phyloP scores from a whole-genome alignment of 257 asterid species.

The Nicotiana otophora region DNA sequence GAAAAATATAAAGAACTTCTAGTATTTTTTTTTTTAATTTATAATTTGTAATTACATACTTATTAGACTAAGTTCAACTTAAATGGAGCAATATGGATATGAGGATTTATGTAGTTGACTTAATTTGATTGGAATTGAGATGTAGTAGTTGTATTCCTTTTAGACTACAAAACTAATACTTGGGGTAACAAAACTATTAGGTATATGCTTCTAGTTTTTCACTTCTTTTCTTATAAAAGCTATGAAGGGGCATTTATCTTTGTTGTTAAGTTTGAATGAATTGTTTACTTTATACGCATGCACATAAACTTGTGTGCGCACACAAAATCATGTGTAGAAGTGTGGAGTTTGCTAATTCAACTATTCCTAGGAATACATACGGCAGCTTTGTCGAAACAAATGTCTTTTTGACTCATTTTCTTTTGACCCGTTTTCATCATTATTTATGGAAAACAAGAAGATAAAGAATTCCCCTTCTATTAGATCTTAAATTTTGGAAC shows the following conservation, averaged over 20 bases:
- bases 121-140: not conserved
- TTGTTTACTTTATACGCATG: conserved; percentile 10
- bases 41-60: not conserved
- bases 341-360: not conserved
- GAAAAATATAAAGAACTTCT: not conserved
- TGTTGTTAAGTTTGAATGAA: not conserved
- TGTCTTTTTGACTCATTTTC: conserved; percentile 2
- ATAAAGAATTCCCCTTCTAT: not conserved
- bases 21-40: not conserved
- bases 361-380: not conserved
- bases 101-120: not conserved
- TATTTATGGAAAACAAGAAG: not conserved
- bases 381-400: conserved; percentile 2
- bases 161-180: not conserved
- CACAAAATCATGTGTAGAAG: not conserved
- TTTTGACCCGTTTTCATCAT: not conserved
- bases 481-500: not conserved
- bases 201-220: not conserved
- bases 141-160: not conserved
- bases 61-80: not conserved
- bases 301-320: not conserved
- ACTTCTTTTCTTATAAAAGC: not conserved
- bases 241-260: not conserved
- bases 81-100: not conserved
- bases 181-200: not conserved